These are phyloP conservation scores for Akebia trifoliata DNA, from an alignment of 164 flowering plant species.

Conservation along the genomic window DNA sequence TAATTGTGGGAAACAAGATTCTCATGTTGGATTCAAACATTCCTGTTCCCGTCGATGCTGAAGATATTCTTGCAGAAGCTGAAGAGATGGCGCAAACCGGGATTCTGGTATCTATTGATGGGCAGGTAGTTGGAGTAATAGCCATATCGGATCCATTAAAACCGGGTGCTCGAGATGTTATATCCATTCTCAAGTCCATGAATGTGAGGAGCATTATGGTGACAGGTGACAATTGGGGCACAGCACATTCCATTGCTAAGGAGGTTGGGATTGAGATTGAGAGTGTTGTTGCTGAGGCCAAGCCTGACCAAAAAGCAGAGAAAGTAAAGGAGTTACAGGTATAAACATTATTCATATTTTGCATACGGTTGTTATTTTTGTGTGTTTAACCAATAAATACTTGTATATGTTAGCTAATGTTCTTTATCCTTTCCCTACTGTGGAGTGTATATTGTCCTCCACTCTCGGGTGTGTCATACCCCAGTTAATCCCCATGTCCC, in stretches of 20 bases:
- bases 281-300: conserved; percentile 72
- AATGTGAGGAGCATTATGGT: conserved; percentile 66
- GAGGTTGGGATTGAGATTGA: conserved; percentile 81
- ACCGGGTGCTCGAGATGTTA: conserved; percentile 62
- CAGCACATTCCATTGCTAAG: conserved; percentile 75
- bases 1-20: conserved; percentile 80
- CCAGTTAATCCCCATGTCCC: too few species aligned
- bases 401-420: too few species aligned
- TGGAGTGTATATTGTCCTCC: too few species aligned
- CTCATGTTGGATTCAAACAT: conserved; percentile 52
- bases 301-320: conserved; percentile 79
- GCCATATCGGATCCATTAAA: conserved; percentile 86
- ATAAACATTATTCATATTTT: background rate
- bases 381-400: too few species aligned
- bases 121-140: conserved; percentile 53
- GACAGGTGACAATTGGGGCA: conserved; percentile 93
- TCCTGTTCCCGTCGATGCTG: conserved; percentile 51
- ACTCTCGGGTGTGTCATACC: too few species aligned
- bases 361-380: background rate
- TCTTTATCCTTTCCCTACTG: too few species aligned
- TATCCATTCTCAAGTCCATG: conserved; percentile 79
- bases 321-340: conserved; percentile 80
- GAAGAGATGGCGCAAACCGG: conserved; percentile 83
- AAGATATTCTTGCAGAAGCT: conserved; percentile 51
- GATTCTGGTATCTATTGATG: conserved; percentile 57